Percentiles rank a stretch among this genome's conserved stretches.
Evolutionary conservation across 441 rosid genomes (phyloP).

Genomic region (Monsonia emarginata): DNA sequence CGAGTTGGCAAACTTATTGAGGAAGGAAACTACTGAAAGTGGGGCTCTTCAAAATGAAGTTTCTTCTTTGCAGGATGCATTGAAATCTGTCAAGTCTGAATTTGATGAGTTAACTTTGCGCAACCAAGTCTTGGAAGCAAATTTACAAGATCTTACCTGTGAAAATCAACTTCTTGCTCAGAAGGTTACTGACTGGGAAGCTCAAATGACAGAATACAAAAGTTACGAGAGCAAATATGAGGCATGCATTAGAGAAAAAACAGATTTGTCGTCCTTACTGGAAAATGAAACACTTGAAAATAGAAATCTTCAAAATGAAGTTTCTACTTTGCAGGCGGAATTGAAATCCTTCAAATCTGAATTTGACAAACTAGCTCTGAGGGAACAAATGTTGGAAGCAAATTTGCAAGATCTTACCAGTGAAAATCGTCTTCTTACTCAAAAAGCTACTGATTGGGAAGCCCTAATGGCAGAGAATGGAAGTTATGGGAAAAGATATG

Average conservation of each 20-base stretch:
- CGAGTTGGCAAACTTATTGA: background rate
- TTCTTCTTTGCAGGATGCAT: slow-evolving; percentile 1
- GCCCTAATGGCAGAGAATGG: slow-evolving; percentile 4
- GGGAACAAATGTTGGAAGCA: background rate
- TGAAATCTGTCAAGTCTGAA: slow-evolving; percentile 12
- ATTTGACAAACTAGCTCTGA: slow-evolving; percentile 6
- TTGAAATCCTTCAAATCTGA: slow-evolving; percentile 11
- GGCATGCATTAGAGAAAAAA: background rate
- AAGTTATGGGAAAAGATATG: slow-evolving; percentile 3
- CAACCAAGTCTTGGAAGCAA: slow-evolving; percentile 51
- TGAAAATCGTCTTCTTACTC: slow-evolving; percentile 2
- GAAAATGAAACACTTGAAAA: slow-evolving; percentile 1
- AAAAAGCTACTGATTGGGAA: slow-evolving; percentile 5
- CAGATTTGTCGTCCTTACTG: background rate
- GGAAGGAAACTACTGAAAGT: background rate
- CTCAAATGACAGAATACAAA: slow-evolving; percentile 5
- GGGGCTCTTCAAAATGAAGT: slow-evolving; percentile 7
- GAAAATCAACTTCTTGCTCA: slow-evolving; percentile 8
- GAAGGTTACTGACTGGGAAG: slow-evolving; percentile 2
- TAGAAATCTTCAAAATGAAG: slow-evolving; percentile 8
- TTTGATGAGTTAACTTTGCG: slow-evolving; percentile 31
- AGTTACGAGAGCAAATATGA: slow-evolving; percentile 7
- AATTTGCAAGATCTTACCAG: background rate
- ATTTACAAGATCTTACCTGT: slow-evolving; percentile 28
- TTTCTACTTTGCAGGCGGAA: slow-evolving; percentile 3